Evolutionary conservation across 306 rosid species (phyloP).

Genomic region (Carpinus fangiana): DNA sequence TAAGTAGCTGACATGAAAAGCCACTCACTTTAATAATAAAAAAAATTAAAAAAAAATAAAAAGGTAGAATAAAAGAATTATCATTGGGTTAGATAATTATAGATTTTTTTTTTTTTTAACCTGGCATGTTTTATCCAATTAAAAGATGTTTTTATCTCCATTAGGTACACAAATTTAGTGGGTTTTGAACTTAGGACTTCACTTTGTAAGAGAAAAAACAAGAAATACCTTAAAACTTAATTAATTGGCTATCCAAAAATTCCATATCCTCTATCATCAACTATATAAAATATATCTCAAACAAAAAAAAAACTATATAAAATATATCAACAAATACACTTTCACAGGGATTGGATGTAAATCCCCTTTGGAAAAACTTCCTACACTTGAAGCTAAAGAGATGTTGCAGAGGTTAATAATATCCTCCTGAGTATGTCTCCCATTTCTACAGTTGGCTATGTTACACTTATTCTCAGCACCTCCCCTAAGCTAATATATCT

Average conservation of each 20-base stretch:
- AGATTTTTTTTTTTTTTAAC: too few relatives aligned
- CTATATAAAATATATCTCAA: too few relatives aligned
- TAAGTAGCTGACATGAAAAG: too few relatives aligned
- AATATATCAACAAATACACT: slow-evolving; percentile 24
- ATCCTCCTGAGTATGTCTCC: slow-evolving; percentile 33
- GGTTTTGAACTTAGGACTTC: too few relatives aligned
- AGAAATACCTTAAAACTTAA: slow-evolving; percentile 9
- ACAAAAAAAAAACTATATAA: slow-evolving; percentile 27
- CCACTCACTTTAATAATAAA: too few relatives aligned
- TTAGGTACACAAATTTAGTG: too few relatives aligned
- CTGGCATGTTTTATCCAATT: too few relatives aligned
- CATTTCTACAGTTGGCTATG: slow-evolving; percentile 41
- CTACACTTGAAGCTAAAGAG: slow-evolving; percentile 14
- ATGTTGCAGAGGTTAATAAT: slow-evolving; percentile 40
- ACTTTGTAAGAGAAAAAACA: too few relatives aligned
- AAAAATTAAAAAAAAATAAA: too few relatives aligned
- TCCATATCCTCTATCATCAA: slow-evolving; percentile 17
- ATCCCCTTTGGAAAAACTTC: slow-evolving; percentile 21
- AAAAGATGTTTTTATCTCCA: too few relatives aligned
- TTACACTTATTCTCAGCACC: slow-evolving; percentile 38
- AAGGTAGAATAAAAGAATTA: too few relatives aligned
- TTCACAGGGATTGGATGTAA: slow-evolving; percentile 30
- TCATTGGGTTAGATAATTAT: too few relatives aligned
- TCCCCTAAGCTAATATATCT: slow-evolving; percentile 25
- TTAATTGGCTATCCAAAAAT: slow-evolving; percentile 14